Base-by-base conservation (phyloP, 192 early-diverging fungal genomes). In the Umbelopsis vinacea region DNA sequence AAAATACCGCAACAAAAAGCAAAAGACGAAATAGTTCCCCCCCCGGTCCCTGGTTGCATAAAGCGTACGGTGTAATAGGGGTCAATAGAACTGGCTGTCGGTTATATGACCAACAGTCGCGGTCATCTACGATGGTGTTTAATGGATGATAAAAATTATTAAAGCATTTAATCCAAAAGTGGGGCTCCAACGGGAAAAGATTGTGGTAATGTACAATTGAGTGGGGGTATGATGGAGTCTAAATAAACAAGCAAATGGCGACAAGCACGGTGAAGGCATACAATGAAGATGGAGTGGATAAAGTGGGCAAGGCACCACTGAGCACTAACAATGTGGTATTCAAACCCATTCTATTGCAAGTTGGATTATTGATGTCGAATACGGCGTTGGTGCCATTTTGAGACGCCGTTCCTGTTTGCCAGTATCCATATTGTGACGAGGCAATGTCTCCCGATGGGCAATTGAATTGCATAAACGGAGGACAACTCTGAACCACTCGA, bases 401-500 rank as follows among this genome's bases (percentile, higher is more conserved):
- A 9, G 19, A 24, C 6, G 57, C 53, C 6, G 17, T n/a, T 10
- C 68, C 68, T 22, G 43, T 76, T 50, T 76, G 75, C 73, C 70
- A 68, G 57, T 76, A 79, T 47, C 77, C 74, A 69, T 75, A 76
- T 46, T 76, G 69, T 1, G 73, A 66, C 3, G 52, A 3, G 11
- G 75, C 82, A n/a, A 83, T 57, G 54, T 83, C 79, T 48, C 75
- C 81, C 11, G 66, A 53, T 2, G 87, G 87, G 67, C 87, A 89
- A 52, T 55, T 78, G 67, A 89, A 89, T 37, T 79, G 70, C 50
- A 89, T 66, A 66, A 79, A 84, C 23, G 81, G 79, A 29, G 87
- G 87, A 76, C 87, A 89, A 52, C 85, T 84, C 72, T 84, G 84
- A 5, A 87, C 84, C 0, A 86, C 79, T 60, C 83, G 79, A 73